Conservation (phyloP, 1,284 basidiomycete genomes). For the Tetrapyrgos nigripes region DNA sequence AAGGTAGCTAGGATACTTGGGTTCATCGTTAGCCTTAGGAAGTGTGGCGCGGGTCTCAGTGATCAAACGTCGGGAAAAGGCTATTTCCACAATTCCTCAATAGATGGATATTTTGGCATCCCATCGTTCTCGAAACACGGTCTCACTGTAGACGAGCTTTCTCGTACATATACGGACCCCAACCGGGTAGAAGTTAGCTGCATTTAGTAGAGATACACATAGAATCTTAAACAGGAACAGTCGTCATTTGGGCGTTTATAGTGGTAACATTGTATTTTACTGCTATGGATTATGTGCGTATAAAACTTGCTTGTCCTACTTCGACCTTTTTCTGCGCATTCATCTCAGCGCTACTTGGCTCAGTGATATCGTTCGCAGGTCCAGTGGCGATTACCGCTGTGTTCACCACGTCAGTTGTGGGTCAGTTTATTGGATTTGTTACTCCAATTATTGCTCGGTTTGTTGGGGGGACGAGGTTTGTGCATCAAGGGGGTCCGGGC, state of each 20-base stretch:
- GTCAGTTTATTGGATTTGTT: slow-evolving; percentile 16
- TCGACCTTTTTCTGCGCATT: slow-evolving; percentile 6
- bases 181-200: too few species aligned
- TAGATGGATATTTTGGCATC: too few species aligned
- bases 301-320: not conserved
- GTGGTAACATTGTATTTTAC: slow-evolving; percentile 14
- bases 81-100: too few species aligned
- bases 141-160: too few species aligned
- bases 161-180: too few species aligned
- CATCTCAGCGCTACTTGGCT: slow-evolving; percentile 7
- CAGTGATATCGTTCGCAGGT: slow-evolving; percentile 16
- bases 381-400: slow-evolving; percentile 14
- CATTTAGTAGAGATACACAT: too few species aligned
- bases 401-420: slow-evolving; percentile 15
- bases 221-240: slow-evolving; percentile 12
- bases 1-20: too few species aligned
- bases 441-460: slow-evolving; percentile 15
- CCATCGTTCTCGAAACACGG: too few species aligned
- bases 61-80: too few species aligned
- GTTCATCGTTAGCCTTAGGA: too few species aligned
- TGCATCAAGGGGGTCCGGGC: too few species aligned
- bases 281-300: slow-evolving; percentile 10
- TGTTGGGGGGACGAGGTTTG: slow-evolving; percentile 12
- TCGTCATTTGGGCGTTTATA: slow-evolving; percentile 14
- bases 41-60: too few species aligned